Percentiles rank a stretch among this genome's conserved stretches.
phyloP scores from a whole-genome alignment of 352 stramenopile genomes.

The Globisporangium emineosum region DNA sequence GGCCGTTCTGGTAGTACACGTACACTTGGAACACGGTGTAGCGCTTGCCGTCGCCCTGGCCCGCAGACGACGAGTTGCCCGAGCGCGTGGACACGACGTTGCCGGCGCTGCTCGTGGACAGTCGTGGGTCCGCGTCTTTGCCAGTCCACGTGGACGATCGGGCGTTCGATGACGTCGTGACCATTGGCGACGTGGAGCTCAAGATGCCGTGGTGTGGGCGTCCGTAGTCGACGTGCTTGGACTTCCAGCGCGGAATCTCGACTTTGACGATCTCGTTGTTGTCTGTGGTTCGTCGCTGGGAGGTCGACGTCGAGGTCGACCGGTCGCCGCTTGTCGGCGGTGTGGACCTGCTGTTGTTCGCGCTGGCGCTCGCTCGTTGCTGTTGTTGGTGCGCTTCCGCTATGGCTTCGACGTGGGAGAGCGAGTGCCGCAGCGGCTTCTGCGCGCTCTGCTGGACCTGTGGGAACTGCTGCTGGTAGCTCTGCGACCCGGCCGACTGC shows the following conservation, averaged over 20 bases:
- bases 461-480: constrained; percentile 28
- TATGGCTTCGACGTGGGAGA: constrained; percentile 39
- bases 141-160: constrained; percentile 54
- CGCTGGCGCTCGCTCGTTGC: not conserved
- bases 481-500: constrained; percentile 9
- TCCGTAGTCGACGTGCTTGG: constrained; percentile 45
- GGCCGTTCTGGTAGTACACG: constrained; percentile 70
- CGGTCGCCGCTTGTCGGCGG: constrained; percentile 1
- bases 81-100: not conserved
- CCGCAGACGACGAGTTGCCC: constrained; percentile 14
- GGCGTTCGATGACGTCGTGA: constrained; percentile 11
- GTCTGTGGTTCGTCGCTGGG: constrained; percentile 9
- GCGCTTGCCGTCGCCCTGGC: constrained; percentile 41
- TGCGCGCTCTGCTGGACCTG: constrained; percentile 23
- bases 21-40: constrained; percentile 81
- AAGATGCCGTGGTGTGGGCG: constrained; percentile 19
- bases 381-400: constrained; percentile 5
- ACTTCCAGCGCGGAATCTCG: constrained; percentile 71
- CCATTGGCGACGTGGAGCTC: constrained; percentile 34
- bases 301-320: constrained; percentile 14
- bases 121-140: constrained; percentile 33
- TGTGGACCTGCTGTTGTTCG: constrained; percentile 6
- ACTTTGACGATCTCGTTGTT: constrained; percentile 74
- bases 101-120: constrained; percentile 9
- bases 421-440: constrained; percentile 44